phyloP scores from a whole-genome alignment of 495 filamentous ascomycete genomes.

The Chaetomium tenue region DNA sequence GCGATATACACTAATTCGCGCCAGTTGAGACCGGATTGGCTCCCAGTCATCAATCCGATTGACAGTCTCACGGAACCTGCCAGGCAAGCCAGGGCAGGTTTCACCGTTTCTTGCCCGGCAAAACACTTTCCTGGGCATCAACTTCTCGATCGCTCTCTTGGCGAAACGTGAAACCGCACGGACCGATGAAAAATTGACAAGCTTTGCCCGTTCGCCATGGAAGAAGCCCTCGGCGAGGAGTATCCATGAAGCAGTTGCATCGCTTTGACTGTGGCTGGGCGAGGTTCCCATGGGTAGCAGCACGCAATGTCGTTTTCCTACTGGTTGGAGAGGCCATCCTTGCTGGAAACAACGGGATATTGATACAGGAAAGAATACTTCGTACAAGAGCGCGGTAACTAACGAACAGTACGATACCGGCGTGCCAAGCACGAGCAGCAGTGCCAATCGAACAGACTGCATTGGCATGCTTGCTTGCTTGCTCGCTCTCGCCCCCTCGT shows the following conservation, averaged over 20 bases:
- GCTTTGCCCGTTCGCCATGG: conserved; percentile 32
- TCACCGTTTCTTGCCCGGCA: conserved; percentile 1
- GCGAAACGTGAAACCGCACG: conserved; percentile 18
- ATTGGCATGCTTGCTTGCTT: not conserved
- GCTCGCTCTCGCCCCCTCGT: conserved; percentile 20
- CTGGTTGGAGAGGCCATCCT: conserved; percentile 12
- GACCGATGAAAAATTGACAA: conserved; percentile 26
- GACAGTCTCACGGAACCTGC: not conserved
- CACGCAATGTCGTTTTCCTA: conserved; percentile 18
- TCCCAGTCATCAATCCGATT: not conserved
- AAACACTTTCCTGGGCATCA: not conserved
- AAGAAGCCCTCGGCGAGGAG: conserved; percentile 21
- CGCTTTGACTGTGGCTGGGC: conserved; percentile 22
- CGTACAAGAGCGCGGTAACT: conserved; percentile 1
- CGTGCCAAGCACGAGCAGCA: not conserved
- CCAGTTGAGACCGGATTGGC: not conserved
- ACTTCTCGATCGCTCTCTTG: conserved; percentile 3
- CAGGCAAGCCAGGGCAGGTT: not conserved
- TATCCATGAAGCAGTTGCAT: conserved; percentile 27
- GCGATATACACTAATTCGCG: not conserved
- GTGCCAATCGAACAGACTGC: not conserved
- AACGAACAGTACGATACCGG: not conserved
- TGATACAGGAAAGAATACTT: conserved; percentile 1
- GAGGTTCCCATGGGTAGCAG: not conserved
- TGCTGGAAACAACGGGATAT: conserved; percentile 11